Base-by-base conservation (phyloP, 768 basidiomycete genomes). In the Panaeolus cyanescens region DNA sequence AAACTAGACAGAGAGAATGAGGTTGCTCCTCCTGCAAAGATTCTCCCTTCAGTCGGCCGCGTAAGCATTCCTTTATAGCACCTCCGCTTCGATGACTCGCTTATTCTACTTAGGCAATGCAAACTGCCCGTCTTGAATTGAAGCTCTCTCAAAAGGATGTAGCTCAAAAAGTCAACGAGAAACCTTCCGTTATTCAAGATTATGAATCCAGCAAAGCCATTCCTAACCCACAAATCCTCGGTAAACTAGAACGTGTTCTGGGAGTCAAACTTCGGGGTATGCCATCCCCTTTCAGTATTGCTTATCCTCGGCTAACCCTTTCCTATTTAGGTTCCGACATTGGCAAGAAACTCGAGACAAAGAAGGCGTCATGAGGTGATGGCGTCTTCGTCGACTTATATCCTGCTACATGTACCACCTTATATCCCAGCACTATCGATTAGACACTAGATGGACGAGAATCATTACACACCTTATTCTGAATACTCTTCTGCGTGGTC, bases 1-100 rank as follows among this genome's bases (percentile, higher is more conserved):
- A 96, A 96, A 71, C 88, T 98, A 40, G 95, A 96, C 75, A 87
- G 93, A 42, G 94, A 97, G 68, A 96, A 98, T 73, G 95, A 96
- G 70, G 95, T 96, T 22, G 93, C 95, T 8, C 95, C 95, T 6
- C 96, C 96, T 53, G 66, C 90, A 57, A 96, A 94, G 77, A 78
- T 98, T 65, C 72, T 81, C 1, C 80, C 87, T 8, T 81, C 80
- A 22, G 92, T 92, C 63, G 91, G 92, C 64, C 88, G 87, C 74
- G 92, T 90, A 70, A 25, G 65, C 61, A 53, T 20, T 34, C 55
- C 36, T 64, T 34, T 64, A 3, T 36, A 17, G 20, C 39, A 28
- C 33, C 25, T 57, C 45, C 58, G 62, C 32, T 63, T 40, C 45
- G 66, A 69, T 33, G 56, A 42, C 32, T 59, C 58, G 20, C 53